Base-by-base conservation (phyloP, 768 basidiomycete genomes). In the Cyclocybe cylindracea region DNA sequence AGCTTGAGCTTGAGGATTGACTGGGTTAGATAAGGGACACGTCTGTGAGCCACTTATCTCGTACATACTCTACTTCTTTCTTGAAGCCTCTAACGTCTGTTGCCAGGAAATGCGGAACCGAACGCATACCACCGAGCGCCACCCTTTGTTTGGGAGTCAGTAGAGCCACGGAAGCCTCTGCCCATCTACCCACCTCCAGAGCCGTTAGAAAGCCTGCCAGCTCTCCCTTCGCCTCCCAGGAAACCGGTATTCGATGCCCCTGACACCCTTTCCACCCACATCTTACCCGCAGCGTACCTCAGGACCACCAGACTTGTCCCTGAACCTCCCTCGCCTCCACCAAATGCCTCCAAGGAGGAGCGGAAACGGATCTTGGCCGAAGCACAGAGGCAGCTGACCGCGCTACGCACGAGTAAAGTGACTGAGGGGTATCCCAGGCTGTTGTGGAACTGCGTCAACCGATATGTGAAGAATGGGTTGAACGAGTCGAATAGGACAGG, bases 401-500 rank as follows among this genome's bases (percentile, higher is more conserved):
- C 65, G 13, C 34, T 71, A 37, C 69, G 72, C 44, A 67, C 65
- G 34, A 61, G 63, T 9, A 67, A 70, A 44, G 46, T 52, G 38
- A 69, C 70, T 16, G 71, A 74, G 42, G 74, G 76, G 7, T 66
- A 75, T 48, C 70, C 72, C 1, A 60, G 65, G 47, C 62, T 79
- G 4, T 65, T 92, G 46, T 91, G 89, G 88, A 84, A 80, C 46
- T 85, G 80, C 46, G 63, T 85, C 33, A 91, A 94, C 61, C 80
- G 91, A 38, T 92, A 87, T 64, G 78, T 79, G 29, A 74, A 74
- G 59, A 68, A 66, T 39, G 71, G 63, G 7, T 41, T 66, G 13
- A 54, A 58, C 8, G 53, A 35, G 11, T 52, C 46, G 32, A 54
- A 48, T 38, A 64, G 61, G 18, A 69, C 70, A 10, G 82, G 87